phyloP scores from a whole-genome alignment of 495 filamentous ascomycete species.

The Aspergillus funiculosus region DNA sequence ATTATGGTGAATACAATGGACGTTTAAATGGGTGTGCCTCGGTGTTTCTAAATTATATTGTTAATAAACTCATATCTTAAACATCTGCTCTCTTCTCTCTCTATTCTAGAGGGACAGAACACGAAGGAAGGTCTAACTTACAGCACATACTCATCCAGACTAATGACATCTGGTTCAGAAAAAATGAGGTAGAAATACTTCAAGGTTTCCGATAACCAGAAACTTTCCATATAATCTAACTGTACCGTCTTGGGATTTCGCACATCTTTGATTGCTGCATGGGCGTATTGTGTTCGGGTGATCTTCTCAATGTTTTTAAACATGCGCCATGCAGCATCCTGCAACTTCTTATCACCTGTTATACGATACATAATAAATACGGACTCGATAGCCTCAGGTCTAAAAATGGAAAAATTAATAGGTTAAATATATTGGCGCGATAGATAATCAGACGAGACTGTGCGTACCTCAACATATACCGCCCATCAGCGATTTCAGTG shows the following conservation, averaged over 20 bases:
- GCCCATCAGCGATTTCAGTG: slow-evolving; percentile 48
- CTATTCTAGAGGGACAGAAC: too few species aligned
- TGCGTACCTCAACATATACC: slow-evolving; percentile 62
- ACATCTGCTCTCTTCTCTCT: too few species aligned
- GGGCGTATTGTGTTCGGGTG: slow-evolving; percentile 53
- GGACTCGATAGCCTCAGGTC: slow-evolving; percentile 66
- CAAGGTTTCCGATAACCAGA: slow-evolving; percentile 70
- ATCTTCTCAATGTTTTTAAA: slow-evolving; percentile 57
- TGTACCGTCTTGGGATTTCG: slow-evolving; percentile 28
- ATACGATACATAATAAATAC: slow-evolving; percentile 72
- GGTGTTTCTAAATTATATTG: slow-evolving; percentile 51
- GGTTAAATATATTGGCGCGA: too few species aligned
- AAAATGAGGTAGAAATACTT: slow-evolving; percentile 96
- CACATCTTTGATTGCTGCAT: slow-evolving; percentile 57
- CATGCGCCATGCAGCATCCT: slow-evolving; percentile 73
- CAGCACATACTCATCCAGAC: slow-evolving; percentile 65
- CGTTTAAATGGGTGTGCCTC: slow-evolving; percentile 69
- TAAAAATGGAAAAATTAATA: slow-evolving; percentile 17
- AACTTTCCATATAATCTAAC: slow-evolving; percentile 51
- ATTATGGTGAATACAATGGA: slow-evolving; percentile 18
- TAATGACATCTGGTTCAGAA: slow-evolving; percentile 60
- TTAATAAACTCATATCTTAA: too few species aligned
- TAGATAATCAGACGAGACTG: not conserved
- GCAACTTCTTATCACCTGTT: slow-evolving; percentile 60
- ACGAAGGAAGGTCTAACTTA: too few species aligned